Base-by-base conservation (phyloP, 1,139 yeast genomes). In the Citeromyces siamensis region DNA sequence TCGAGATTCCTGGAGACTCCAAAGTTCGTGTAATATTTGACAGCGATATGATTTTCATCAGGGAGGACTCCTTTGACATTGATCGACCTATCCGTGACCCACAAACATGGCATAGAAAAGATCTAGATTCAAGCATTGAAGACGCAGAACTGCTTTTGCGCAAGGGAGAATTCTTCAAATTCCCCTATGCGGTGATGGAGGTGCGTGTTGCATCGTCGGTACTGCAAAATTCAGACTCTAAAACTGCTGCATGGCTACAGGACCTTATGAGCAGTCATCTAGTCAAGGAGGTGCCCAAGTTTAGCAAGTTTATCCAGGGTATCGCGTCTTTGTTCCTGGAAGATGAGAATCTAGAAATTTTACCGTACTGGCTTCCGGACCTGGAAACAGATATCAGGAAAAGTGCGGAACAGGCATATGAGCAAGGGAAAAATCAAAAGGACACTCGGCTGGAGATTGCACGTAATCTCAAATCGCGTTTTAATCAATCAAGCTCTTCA, bases 321-420 rank as follows among this genome's bases (percentile, higher is more conserved):
- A 75, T 86, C 44, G 88, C 96, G 5, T 68, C 85, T 3, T 67
- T 90, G 44, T 90, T 79, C 54, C 71, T 85, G 40, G 97, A 88
- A 55, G 94, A 84, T 53, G 96, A 88, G 50, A 79, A 82, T 49
- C 68, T 90, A 51, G 95, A 86, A 51, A 76, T 80, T 44, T 66
- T 90, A 45, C 98, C 98, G 38, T 82, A 85, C 56, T 90, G 98
- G 98, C 68, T 85, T 48, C 85, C 93, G 43, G 96, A 88, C 44
- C 64, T 90, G 48, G 97, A 90, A 52, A 67, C 65, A 40, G 95
- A 82, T 50, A 78, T 81, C 46, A 71, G 84, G 47, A 71, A 71
- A 44, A 80, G 80, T 48, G 93, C 93, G 14, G 75, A 74, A 45
- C 81, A 76, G 48, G 85, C 85, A 1, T 76, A 74, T 48, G 62